Percentiles rank a stretch among this genome's conserved stretches.
Conservation (phyloP, 306 rosid genomes). For the Vigna unguiculata region DNA sequence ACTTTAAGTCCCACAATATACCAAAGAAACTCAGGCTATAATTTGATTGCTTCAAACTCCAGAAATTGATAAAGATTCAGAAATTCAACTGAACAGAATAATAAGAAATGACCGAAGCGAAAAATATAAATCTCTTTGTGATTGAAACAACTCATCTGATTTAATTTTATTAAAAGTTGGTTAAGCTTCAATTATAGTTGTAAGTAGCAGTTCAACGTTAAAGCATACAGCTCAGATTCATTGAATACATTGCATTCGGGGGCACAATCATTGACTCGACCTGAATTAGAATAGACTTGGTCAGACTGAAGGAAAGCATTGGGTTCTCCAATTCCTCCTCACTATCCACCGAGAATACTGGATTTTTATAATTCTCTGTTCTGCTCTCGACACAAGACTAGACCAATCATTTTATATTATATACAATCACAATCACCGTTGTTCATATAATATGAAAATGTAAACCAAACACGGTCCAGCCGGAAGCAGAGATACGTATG, state of each 20-base stretch:
- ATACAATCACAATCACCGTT: neutral
- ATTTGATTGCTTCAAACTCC: neutral
- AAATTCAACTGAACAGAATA: neutral
- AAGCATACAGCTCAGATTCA: constrained; percentile 28
- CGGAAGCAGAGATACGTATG: constrained; percentile 4
- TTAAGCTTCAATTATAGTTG: neutral
- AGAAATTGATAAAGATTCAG: neutral
- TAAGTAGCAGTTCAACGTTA: neutral
- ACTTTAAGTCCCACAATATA: neutral
- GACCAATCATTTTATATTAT: constrained; percentile 16
- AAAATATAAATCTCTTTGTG: neutral
- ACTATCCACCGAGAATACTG: neutral
- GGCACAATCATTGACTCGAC: neutral
- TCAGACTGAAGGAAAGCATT: constrained; percentile 25
- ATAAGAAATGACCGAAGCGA: neutral
- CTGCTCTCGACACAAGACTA: neutral
- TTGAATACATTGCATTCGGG: neutral
- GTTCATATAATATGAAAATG: constrained; percentile 11
- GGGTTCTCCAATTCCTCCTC: neutral
- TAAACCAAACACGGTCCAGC: constrained; percentile 33
- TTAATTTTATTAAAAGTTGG: neutral
- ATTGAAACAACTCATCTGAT: neutral
- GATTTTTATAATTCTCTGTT: neutral
- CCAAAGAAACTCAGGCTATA: neutral
- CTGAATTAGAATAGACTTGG: constrained; percentile 6